Base-by-base conservation (phyloP, 441 rosid species). In the Aquilaria agallochum region DNA sequence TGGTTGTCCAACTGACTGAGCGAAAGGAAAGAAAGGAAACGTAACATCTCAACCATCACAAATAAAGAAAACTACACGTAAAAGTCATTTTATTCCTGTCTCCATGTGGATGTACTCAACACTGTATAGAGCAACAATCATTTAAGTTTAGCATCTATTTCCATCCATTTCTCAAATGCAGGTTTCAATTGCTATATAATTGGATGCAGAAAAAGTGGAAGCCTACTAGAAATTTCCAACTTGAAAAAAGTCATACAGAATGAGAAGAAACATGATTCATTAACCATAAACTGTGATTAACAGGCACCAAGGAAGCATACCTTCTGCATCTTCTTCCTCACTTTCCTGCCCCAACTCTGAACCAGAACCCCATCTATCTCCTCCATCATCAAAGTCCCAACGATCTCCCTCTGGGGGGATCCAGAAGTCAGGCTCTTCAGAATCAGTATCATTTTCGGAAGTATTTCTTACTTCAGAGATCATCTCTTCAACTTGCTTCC, bases 321-420 rank as follows among this genome's bases (percentile, higher is more conserved):
- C 97, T 74, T 79, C 60, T 68, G 33, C 78, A 48, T 75, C 72
- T 58, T 76, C 89, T 71, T 77, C 88, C 50, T 54, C 81, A 52
- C 59, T 65, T 58, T 69, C 83, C 48, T 64, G 75, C 56, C 56
- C 92, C 5, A 78, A 74, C 49, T 81, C 96, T 8, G 75, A 80
- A 64, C 65, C 95, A 11, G 96, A 90, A 48, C 86, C 91, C 97
- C 99, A 86, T 44, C 96, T 70, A 77, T 82, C 95, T 54, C 80
- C 82, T 58, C 94, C 95, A 44, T 86, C 87, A 45, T 91, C 99
- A 50, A 83, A 83, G 82, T 91, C 96, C 96, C 97, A 91, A 33
- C 96, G 92, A 4, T 86, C 86, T 27, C 96, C 97, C 36, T 33
- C 76, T 0, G 96, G 92, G 50, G 97, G 99, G 73, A 91, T 75